Percentiles rank a stretch among this genome's conserved stretches.
Evolutionary conservation across 257 asterid species (phyloP).

Genomic region (Solanum bukasovii): DNA sequence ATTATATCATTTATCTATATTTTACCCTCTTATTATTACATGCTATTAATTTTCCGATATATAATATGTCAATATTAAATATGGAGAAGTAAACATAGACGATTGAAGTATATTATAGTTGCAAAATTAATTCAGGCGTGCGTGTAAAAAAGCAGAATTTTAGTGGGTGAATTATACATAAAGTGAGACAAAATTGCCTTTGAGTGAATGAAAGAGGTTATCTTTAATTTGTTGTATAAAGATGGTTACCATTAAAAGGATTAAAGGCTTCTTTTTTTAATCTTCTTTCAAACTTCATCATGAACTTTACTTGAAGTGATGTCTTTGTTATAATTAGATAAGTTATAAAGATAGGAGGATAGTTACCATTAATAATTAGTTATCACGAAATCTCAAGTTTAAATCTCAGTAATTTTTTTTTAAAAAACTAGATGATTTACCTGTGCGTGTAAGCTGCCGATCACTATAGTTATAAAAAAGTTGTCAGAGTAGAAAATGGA

Average conservation of each 20-base stretch:
- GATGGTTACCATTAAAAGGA: not conserved
- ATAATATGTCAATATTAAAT: not conserved
- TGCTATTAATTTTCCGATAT: not conserved
- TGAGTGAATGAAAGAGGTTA: not conserved
- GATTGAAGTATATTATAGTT: not conserved
- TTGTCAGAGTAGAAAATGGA: not conserved
- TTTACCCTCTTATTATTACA: not conserved
- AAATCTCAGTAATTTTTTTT: too few species aligned
- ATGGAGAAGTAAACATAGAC: rapidly evolving
- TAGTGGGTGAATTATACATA: not conserved
- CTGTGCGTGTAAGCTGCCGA: too few species aligned
- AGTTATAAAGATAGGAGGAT: not conserved
- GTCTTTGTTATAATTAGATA: not conserved
- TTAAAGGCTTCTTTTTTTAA: not conserved
- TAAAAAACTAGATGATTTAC: too few species aligned
- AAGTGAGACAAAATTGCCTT: not conserved
- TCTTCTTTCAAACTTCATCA: not conserved
- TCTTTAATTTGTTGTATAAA: not conserved
- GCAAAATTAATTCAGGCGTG: not conserved
- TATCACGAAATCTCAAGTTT: too few species aligned
- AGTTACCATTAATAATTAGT: too few species aligned
- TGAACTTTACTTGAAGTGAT: not conserved
- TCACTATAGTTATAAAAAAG: too few species aligned
- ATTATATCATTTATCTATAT: not conserved
- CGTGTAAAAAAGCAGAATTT: not conserved